A percentile compares a stretch with the other conserved stretches of the same genome.
Conservation (phyloP, 352 stramenopile genomes). For the Globisporangium paddicum region DNA sequence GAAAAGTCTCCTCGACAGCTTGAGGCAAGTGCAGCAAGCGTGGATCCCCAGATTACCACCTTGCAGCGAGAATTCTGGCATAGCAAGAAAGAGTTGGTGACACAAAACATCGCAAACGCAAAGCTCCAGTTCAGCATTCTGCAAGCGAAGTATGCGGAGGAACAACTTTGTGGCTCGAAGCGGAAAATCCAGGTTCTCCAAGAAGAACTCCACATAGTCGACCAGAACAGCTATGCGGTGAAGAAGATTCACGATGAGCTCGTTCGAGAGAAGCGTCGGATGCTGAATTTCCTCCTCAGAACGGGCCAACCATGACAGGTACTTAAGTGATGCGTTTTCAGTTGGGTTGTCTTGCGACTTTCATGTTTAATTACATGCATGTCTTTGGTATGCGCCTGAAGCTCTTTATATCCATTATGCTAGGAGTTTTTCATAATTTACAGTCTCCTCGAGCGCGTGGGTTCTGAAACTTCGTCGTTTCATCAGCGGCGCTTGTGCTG, state of each 20-base stretch:
- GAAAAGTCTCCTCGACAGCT: neutral
- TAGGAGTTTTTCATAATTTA: neutral
- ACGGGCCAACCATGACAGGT: neutral
- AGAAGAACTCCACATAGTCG: slow-evolving; percentile 11
- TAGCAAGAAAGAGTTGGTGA: slow-evolving; percentile 14
- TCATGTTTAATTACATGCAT: neutral
- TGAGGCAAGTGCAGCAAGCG: neutral
- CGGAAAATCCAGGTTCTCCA: slow-evolving; percentile 19
- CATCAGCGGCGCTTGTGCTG: slow-evolving; percentile 1
- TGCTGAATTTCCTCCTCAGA: slow-evolving; percentile 8
- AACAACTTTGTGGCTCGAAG: slow-evolving; percentile 18
- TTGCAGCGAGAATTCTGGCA: slow-evolving; percentile 18
- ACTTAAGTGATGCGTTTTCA: neutral
- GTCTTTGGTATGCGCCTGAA: neutral
- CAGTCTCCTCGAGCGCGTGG: neutral
- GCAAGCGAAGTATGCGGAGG: slow-evolving; percentile 15
- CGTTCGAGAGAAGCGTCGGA: slow-evolving; percentile 12
- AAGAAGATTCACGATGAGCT: slow-evolving; percentile 12
- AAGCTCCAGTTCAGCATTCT: slow-evolving; percentile 19
- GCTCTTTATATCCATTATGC: neutral
- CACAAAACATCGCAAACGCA: slow-evolving; percentile 16
- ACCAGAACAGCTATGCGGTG: neutral
- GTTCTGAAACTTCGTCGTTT: neutral
- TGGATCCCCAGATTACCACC: neutral
- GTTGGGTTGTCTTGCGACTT: neutral